Percentiles rank a stretch among this genome's conserved stretches.
Evolutionary conservation across 495 filamentous ascomycete species (phyloP).

Genomic region (Penicillium cataractarum): DNA sequence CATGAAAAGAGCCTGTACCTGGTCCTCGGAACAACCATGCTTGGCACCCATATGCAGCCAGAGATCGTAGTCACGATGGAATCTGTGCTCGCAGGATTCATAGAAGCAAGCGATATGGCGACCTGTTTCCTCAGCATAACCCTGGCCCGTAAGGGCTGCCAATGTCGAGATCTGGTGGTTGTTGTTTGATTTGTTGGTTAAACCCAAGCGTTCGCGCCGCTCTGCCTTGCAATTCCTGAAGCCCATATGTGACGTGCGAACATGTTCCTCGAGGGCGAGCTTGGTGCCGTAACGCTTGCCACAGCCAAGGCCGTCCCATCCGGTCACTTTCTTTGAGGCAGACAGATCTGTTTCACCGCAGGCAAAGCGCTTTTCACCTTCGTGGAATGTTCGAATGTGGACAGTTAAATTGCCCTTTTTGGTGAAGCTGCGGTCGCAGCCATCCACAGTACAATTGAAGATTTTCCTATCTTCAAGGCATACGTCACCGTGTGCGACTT

Average conservation of each 20-base stretch:
- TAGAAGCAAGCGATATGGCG: constrained; percentile 61
- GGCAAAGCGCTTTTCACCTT: constrained; percentile 66
- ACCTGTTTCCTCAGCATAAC: constrained; percentile 56
- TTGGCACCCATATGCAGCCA: constrained; percentile 63
- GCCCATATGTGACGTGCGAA: constrained; percentile 74
- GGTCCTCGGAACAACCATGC: constrained; percentile 53
- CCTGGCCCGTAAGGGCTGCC: constrained; percentile 60
- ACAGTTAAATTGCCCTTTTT: constrained; percentile 76
- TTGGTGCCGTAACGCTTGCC: constrained; percentile 70
- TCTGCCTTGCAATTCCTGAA: constrained; percentile 50
- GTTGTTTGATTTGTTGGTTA: constrained; percentile 25
- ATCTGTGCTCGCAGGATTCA: constrained; percentile 58
- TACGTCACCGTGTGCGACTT: constrained; percentile 66
- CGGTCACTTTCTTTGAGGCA: constrained; percentile 55
- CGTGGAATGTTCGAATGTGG: constrained; percentile 76
- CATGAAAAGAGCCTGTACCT: constrained; percentile 54
- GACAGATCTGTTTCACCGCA: constrained; percentile 70
- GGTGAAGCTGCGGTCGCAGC: constrained; percentile 74
- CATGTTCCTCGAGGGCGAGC: constrained; percentile 76
- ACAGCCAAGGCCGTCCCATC: constrained; percentile 74
- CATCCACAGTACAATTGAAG: constrained; percentile 63
- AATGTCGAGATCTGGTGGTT: constrained; percentile 35
- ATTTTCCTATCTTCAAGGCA: constrained; percentile 63
- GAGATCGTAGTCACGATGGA: constrained; percentile 69
- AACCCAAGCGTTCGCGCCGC: constrained; percentile 43